Evolutionary conservation across 768 basidiomycete genomes (phyloP), one percentile per base, ranked within the genome.

Genomic region (Tulasnella sp.): DNA sequence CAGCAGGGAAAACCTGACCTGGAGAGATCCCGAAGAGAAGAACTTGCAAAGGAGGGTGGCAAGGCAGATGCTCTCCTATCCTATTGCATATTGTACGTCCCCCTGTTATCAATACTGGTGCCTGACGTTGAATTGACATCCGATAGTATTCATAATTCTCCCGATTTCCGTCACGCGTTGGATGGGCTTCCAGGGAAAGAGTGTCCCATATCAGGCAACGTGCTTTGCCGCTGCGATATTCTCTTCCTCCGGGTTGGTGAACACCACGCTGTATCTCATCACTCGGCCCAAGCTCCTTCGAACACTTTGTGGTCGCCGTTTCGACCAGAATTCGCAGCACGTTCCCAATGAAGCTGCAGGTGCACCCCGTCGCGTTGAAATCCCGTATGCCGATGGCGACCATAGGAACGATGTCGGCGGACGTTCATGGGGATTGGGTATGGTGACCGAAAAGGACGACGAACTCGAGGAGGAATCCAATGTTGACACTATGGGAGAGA

Each of bases 221-320:
- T n/a, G n/a, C n/a, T n/a, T n/a, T n/a, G n/a, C n/a, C 69, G 74
- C 9, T 70, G 70, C 61, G 66, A 46, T 77, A 8, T 77, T 72
- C 61, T 66, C 73, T 0, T 69, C 71, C 29, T 77, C 74, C 0
- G 77, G 76, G 5, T 55, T 76, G 25, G 66, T 76, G 59, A 76
- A 78, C 60, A 68, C 72, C 27, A 58, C 74, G 40, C 67, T 78
- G 11, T 67, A 63, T 65, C 51, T 63, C 2, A 48, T 67, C 21
- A 74, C 74, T 39, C 36, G n/a, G n/a, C n/a, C n/a, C n/a, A n/a
- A n/a, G n/a, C n/a, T n/a, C n/a, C n/a, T n/a, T n/a, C n/a, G n/a
- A n/a, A n/a, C n/a, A n/a, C n/a, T n/a, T n/a, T n/a, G n/a, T n/a
- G n/a, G n/a, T n/a, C n/a, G n/a, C n/a, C n/a, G n/a, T n/a, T n/a